Base-by-base conservation (phyloP, 345 rosid species). In the Boechera retrofracta region DNA sequence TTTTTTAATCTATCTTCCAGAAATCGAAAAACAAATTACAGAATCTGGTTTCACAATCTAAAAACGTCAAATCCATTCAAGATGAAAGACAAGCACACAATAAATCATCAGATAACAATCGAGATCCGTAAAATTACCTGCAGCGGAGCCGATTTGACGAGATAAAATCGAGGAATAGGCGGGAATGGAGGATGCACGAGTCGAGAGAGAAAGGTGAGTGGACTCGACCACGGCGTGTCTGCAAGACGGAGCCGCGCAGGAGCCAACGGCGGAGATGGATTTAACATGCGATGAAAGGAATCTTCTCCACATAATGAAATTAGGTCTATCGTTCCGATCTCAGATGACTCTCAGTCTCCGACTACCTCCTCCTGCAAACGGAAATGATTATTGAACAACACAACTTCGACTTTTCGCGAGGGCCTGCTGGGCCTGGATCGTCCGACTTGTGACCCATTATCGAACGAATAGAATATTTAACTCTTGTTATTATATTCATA, bases 281-380 rank as follows among this genome's bases (percentile, higher is more conserved):
- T 69, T 69, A 3, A 69, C 41, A 39, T 55, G 33, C 63, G 53
- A 10, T 71, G 75, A 70, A 54, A 79, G 41, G 76, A 82, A 54
- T 78, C 89, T 81, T 79, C 89, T 87, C 97, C 92, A 89, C 94
- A 91, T 91, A 75, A 45, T 82, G 52, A 11, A 41, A 5, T 45
- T 54, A 48, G 62, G 62, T 57, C 31, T 42, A 6, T 26, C 21
- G 18, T 49, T 3, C 18, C 48, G 24, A 13, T 68, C 49, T 53
- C 61, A 33, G 47, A 31, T 49, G 18, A 36, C 10, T 36, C 41
- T 36, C 41, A 36, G 41, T 36, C 41, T 36, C 41, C 41, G 41
- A 36, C 41, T 36, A 8, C 41, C 10, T 35, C 2, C 38, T 35
- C 9, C 39, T 36, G 41, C 10, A 0, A 36, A 36, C 41, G 41